Evolutionary conservation across 73 alveolate species (phyloP), one percentile per base, ranked within the genome.

Genomic region (Uronychia binucleata): DNA sequence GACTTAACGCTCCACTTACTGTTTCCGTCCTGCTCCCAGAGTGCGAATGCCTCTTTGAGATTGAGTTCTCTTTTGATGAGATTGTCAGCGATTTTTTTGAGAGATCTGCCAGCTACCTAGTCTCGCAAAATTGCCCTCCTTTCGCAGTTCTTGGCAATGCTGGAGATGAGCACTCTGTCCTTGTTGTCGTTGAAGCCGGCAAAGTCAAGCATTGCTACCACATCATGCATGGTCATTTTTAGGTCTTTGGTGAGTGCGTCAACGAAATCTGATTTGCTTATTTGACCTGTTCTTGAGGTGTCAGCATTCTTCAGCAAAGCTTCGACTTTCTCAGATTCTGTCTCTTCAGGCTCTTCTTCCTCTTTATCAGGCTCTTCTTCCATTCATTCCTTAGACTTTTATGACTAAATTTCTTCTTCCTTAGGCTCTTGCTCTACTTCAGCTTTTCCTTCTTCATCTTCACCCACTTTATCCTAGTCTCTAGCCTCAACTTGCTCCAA

Each of bases 181-280:
- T 34, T 35, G 28, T 33, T 57, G 27, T 33, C 28, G 19, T 77
- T 35, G 57, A 46, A 79, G 0, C 86, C 86, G 19, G 86, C 86
- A 25, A 79, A 33, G 26, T 75, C 58, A 25, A 33, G 86, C 27
- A 79, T 31, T 14, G 77, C 58, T 58, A 57, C 58, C 34, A 34
- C 78, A 57, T 79, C 86, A 33, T 79, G 86, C 29, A 75, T 67
- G 46, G 78, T 57, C 57, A 79, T 34, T 35, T 79, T 35, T 46
- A 79, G 86, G 29, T 79, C 86, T 8, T 79, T 79, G 19, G n/a
- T 46, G 30, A 79, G 78, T n/a, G 58, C 58, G 5, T 75, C 78
- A 25, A 34, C 57, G 78, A 79, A 79, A 26, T 79, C 77, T 0
- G 57, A 25, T 5, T 46, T 34, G 0, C 79, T 33, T 1, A 79